A percentile compares a stretch with the other conserved stretches of the same genome.
Conservation (phyloP, 352 stramenopile species). For the Phytophthora colocasiae region DNA sequence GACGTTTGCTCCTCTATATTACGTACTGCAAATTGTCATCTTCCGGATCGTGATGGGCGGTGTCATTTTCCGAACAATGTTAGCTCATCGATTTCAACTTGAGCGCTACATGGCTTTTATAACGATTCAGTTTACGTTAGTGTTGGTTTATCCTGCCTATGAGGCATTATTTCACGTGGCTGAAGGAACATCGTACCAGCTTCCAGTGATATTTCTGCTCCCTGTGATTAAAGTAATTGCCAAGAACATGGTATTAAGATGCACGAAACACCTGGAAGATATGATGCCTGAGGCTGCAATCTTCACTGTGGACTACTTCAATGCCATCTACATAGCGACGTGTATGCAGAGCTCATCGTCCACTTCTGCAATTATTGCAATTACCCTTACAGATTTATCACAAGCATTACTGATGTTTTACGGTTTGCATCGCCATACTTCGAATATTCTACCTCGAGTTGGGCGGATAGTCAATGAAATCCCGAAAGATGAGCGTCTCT, state of each 20-base stretch:
- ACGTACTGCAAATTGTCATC: constrained; percentile 5
- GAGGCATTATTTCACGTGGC: constrained; percentile 5
- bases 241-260: constrained; percentile 14
- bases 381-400: background rate
- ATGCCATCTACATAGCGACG: constrained; percentile 20
- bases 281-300: constrained; percentile 17
- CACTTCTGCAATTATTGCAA: background rate
- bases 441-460: background rate
- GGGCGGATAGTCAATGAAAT: constrained; percentile 1
- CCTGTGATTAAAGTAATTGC: constrained; percentile 33
- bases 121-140: constrained; percentile 4
- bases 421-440: background rate
- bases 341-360: constrained; percentile 21
- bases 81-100: background rate
- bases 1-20: background rate
- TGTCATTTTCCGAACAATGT: background rate
- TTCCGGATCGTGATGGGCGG: constrained; percentile 2
- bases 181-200: constrained; percentile 3
- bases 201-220: constrained; percentile 14
- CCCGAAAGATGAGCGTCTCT: background rate
- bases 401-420: constrained; percentile 4
- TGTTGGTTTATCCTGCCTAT: constrained; percentile 19
- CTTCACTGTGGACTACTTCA: constrained; percentile 32
- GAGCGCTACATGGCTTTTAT: constrained; percentile 7
- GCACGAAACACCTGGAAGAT: constrained; percentile 20